phyloP scores from a whole-genome alignment of 2,329 filamentous ascomycete species.

The Fusarium coicis region DNA sequence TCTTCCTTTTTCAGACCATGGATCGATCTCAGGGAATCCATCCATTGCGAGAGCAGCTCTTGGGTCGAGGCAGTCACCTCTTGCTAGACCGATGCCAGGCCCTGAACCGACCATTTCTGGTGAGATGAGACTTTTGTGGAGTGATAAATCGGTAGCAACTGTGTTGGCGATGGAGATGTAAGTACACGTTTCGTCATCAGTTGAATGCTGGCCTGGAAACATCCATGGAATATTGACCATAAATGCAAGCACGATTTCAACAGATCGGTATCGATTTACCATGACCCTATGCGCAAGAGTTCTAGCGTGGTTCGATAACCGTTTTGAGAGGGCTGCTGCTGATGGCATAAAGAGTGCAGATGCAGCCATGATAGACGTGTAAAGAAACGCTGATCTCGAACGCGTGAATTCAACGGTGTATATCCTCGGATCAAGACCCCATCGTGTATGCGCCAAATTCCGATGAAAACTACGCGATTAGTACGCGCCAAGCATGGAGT shows the following conservation, averaged over 20 bases:
- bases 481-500: not conserved
- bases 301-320: slow-evolving; percentile 72
- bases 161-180: slow-evolving; percentile 77
- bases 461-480: slow-evolving; percentile 68
- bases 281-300: slow-evolving; percentile 71
- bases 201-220: slow-evolving; percentile 72
- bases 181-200: slow-evolving; percentile 77
- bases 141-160: slow-evolving; percentile 74
- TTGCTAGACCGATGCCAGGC: slow-evolving; percentile 61
- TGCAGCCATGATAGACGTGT: slow-evolving; percentile 76
- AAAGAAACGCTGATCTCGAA: slow-evolving; percentile 74
- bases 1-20: slow-evolving; percentile 67
- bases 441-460: slow-evolving; percentile 77
- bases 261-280: slow-evolving; percentile 70
- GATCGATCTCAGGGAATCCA: slow-evolving; percentile 72
- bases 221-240: slow-evolving; percentile 84
- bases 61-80: slow-evolving; percentile 76
- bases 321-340: slow-evolving; percentile 71
- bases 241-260: slow-evolving; percentile 79
- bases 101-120: slow-evolving; percentile 58
- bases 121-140: slow-evolving; percentile 75
- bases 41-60: slow-evolving; percentile 73
- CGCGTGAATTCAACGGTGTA: slow-evolving; percentile 75
- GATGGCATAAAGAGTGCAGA: slow-evolving; percentile 75
- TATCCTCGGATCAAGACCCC: slow-evolving; percentile 75